These are phyloP conservation scores for Raddia guianensis DNA, from an alignment of 176 grass and related monocot species.

Conservation along the genomic window DNA sequence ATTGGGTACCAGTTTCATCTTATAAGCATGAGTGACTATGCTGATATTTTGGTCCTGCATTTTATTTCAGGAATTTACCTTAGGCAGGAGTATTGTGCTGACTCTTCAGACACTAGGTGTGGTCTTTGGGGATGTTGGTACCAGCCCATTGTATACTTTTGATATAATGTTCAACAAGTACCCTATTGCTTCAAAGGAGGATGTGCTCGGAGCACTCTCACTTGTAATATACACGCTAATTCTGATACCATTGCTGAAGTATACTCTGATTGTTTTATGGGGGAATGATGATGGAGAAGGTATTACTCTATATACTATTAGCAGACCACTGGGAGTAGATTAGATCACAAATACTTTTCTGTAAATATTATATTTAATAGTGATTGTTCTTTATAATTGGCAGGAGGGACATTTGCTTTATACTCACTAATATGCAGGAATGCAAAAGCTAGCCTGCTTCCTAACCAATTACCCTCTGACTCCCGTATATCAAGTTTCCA, in stretches of 20 bases:
- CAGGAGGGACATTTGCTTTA: constrained; percentile 97
- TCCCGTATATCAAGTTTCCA: constrained; percentile 89
- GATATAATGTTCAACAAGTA: constrained; percentile 99
- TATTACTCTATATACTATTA: constrained; percentile 48
- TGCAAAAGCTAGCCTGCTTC: constrained; percentile 86
- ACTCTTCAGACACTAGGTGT: constrained; percentile 94
- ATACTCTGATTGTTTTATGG: constrained; percentile 86
- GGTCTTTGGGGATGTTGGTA: constrained; percentile 97
- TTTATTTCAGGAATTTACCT: constrained; percentile 74
- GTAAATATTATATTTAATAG: constrained; percentile 33
- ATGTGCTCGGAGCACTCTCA: constrained; percentile 95
- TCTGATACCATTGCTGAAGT: constrained; percentile 92
- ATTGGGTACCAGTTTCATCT: constrained; percentile 17
- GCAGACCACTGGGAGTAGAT: constrained; percentile 20
- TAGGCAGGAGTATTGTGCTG: constrained; percentile 77
- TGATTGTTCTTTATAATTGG: constrained; percentile 49
- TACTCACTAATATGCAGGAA: constrained; percentile 98
- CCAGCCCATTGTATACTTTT: constrained; percentile 95
- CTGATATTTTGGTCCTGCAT: constrained; percentile 39
- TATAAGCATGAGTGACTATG: constrained; percentile 10
- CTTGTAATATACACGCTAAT: constrained; percentile 97
- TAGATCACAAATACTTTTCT: constrained; percentile 7
- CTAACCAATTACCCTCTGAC: constrained; percentile 93
- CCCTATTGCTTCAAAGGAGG: constrained; percentile 72
- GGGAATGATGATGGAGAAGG: constrained; percentile 98